phyloP scores from a whole-genome alignment of 2,329 filamentous ascomycete species.

The Pestalotiopsis sp. region DNA sequence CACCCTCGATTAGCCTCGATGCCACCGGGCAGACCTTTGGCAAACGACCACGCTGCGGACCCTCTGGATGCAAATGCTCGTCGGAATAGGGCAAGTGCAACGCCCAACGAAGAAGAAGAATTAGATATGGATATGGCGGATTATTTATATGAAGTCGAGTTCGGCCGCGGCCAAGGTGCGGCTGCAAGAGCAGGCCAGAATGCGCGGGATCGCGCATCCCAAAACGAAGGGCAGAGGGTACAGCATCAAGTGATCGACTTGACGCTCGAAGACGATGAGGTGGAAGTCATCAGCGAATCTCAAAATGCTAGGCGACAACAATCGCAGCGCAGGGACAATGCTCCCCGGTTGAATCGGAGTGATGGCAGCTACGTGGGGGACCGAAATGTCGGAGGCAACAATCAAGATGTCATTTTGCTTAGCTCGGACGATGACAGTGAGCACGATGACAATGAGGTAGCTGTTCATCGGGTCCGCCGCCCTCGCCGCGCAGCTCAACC shows the following conservation, averaged over 20 bases:
- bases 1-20: slow-evolving; percentile 6
- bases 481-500: slow-evolving; percentile 4
- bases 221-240: background rate
- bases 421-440: slow-evolving; percentile 30
- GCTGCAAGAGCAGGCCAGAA: background rate
- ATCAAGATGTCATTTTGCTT: slow-evolving; percentile 24
- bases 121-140: background rate
- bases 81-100: no score
- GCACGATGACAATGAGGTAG: slow-evolving; percentile 14
- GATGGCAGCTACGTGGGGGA: slow-evolving; percentile 29
- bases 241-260: slow-evolving; percentile 15
- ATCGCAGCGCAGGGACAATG: slow-evolving; percentile 16
- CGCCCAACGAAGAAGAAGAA: no score
- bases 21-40: background rate
- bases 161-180: background rate
- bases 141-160: slow-evolving; percentile 14
- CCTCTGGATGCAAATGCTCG: background rate
- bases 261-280: slow-evolving; percentile 17
- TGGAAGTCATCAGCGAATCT: background rate
- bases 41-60: background rate
- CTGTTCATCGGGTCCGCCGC: background rate
- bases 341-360: slow-evolving; percentile 31
- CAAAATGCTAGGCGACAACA: slow-evolving; percentile 17
- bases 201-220: background rate
- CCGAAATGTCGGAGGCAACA: slow-evolving; percentile 5